Base-by-base conservation (phyloP, 1,284 basidiomycete species). In the Ceratobasidium sp. region DNA sequence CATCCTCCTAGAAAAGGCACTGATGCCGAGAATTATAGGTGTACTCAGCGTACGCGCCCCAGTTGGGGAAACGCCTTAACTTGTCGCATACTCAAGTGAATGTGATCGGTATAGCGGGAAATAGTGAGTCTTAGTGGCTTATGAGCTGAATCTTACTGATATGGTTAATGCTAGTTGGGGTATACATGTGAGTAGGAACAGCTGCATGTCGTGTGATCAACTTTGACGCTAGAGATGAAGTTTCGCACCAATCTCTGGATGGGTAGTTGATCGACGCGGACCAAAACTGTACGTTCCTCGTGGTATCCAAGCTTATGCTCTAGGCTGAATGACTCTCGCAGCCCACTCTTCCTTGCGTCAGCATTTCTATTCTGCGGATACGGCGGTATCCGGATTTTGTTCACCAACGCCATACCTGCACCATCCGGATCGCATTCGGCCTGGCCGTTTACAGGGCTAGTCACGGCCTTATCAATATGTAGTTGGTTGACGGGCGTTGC, bases 61-160 rank as follows among this genome's bases (percentile, higher is more conserved):
- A 76, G 62, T n/a, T 76, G 33, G 73, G 73, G 5, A 64, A 76
- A 56, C 52, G 28, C 23, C 52, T 76, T 20, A 76, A 76, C 28
- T 44, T 95, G 26, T 89, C 90, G 0, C 92, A 94, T 69, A 95
- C 93, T 0, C 89, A 92, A 79, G 86, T 94, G 59, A 96, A 95
- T 81, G 84, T 94, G 57, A 88, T 95, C 33, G 93, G 90, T 50
- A 80, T 76, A 5, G 73, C 73, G 38, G 73, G 73, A 10, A 76
- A 76, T 40, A 66, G 73, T 76, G 20, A 54, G 73, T 59, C 6
- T 40, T 3, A 57, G 20, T 46, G 44, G 9, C 20, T 23, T 28
- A 48, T 26, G 17, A 44, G 6, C 6, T 62, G 46, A 13, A 33
- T 12, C 20, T n/a, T 7, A 66, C 52, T 66, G 38, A 52, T 26